phyloP scores from a whole-genome alignment of 768 basidiomycete genomes.

The Lyophyllum atratum region DNA sequence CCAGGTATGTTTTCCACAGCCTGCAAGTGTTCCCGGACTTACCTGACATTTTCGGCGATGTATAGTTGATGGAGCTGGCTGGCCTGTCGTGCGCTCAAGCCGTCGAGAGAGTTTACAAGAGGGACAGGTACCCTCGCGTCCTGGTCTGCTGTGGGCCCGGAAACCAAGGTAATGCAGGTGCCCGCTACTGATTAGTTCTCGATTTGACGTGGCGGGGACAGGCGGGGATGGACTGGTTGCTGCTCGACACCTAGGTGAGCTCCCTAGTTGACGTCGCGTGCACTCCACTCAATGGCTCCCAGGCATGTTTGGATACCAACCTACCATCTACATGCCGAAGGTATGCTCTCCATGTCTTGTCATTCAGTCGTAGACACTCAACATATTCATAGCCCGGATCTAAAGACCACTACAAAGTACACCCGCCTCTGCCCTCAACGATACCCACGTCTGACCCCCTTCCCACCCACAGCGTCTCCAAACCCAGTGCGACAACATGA shows the following conservation, averaged over 20 bases:
- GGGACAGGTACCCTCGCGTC: conserved; percentile 69
- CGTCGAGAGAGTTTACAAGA: conserved; percentile 74
- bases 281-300: background rate
- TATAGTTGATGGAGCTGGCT: conserved; percentile 92
- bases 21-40: background rate
- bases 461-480: conserved; percentile 61
- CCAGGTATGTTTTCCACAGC: conserved; percentile 55
- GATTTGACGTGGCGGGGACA: background rate
- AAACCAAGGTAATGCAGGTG: conserved; percentile 66
- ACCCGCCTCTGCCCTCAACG: background rate
- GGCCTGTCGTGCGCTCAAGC: conserved; percentile 93
- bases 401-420: conserved; percentile 90
- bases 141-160: conserved; percentile 98
- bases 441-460: background rate
- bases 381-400: conserved; percentile 67
- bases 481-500: conserved; percentile 87
- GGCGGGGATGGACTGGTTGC: conserved; percentile 97
- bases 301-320: conserved; percentile 93
- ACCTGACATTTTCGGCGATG: background rate
- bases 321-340: conserved; percentile 94
- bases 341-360: conserved; percentile 32
- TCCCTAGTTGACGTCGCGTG: background rate
- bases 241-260: conserved; percentile 85
- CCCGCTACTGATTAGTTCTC: background rate
- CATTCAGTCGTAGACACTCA: background rate